Conservation (phyloP, 495 filamentous ascomycete genomes). For the Aspergillus ellipticus region DNA sequence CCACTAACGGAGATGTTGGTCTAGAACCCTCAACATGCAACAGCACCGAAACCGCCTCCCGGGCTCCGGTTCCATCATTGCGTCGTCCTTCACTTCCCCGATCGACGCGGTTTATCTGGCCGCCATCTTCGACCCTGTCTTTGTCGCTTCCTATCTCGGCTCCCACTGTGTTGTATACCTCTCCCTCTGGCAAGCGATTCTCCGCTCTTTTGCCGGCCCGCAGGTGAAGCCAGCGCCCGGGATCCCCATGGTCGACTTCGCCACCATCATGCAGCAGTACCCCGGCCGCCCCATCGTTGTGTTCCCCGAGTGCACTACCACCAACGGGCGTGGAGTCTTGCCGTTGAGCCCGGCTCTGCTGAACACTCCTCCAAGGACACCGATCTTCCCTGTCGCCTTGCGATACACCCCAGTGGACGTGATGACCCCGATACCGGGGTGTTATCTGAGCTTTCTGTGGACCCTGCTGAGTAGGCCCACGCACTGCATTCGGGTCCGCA, state of each 20-base stretch:
- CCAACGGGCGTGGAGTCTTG: conserved; percentile 88
- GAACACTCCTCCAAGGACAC: conserved; percentile 54
- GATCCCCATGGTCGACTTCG: conserved; percentile 55
- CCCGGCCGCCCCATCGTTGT: conserved; percentile 73
- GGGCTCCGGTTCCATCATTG: conserved; percentile 72
- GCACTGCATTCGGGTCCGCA: conserved; percentile 84
- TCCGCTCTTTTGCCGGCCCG: conserved; percentile 65
- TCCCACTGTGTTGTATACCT: conserved; percentile 70
- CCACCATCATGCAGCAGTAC: conserved; percentile 58
- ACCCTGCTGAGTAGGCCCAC: conserved; percentile 78
- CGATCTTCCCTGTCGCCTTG: conserved; percentile 85
- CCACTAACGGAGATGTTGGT: not conserved
- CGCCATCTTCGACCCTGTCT: conserved; percentile 93
- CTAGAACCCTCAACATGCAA: conserved; percentile 53
- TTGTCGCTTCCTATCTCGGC: conserved; percentile 75
- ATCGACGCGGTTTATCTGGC: conserved; percentile 95
- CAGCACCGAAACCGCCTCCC: conserved; percentile 68
- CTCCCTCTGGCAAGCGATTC: conserved; percentile 68
- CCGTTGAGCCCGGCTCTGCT: conserved; percentile 73
- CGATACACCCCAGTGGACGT: conserved; percentile 85
- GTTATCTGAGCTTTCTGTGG: conserved; percentile 71
- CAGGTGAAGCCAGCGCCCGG: conserved; percentile 42
- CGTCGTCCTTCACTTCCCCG: conserved; percentile 84
- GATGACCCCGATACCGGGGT: conserved; percentile 79
- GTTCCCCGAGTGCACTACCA: conserved; percentile 91